Base-by-base conservation (phyloP, 192 early-diverging fungal genomes). In the Backusella tarrabulga region DNA sequence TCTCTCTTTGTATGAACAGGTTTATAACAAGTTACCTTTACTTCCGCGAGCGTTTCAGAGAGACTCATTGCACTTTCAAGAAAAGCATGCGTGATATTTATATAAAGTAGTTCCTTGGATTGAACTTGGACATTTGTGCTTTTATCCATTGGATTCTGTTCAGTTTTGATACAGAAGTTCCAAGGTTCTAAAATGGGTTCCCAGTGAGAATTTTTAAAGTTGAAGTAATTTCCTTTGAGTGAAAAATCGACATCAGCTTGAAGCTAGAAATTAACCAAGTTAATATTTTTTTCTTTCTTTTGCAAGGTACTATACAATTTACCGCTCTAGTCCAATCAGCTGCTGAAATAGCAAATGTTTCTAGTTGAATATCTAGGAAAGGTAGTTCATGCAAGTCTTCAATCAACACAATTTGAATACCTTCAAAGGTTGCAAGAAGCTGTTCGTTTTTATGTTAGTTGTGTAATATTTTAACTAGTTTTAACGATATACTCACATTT, bases 131-230 rank as follows among this genome's bases (percentile, higher is more conserved):
- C 79, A 42, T 81, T 81, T 23, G 78, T 66, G 3, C 41, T 50
- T 68, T 74, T 75, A 17, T 74, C 67, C 17, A 66, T 75, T 17
- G 67, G 41, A 8, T 79, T 79, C 29, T 75, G 70, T 12, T 73
- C 76, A 41, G 87, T 69, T 41, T 83, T 83, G 26, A 90, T 38
- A 9, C 75, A 52, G 41, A 92, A 90, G 23, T 89, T 82, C 88
- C 90, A 95, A 12, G 90, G 93, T 80, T 97, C 96, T 19, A 95
- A 70, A 56, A 96, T 77, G 1, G 96, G 94, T 83, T 97, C 96
- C 96, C 96, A 97, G 79, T 96, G 95, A 42, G 95, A 95, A 80
- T 91, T 95, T 75, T 92, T 92, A 41, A 93, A 80, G 81, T 97
- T 97, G 70, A 93, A 97, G 80, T 91, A 93, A 74, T 95, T 95